These are phyloP conservation scores for Malassezia vespertilionis DNA, from an alignment of 1,284 basidiomycete species.

Conservation along the genomic window DNA sequence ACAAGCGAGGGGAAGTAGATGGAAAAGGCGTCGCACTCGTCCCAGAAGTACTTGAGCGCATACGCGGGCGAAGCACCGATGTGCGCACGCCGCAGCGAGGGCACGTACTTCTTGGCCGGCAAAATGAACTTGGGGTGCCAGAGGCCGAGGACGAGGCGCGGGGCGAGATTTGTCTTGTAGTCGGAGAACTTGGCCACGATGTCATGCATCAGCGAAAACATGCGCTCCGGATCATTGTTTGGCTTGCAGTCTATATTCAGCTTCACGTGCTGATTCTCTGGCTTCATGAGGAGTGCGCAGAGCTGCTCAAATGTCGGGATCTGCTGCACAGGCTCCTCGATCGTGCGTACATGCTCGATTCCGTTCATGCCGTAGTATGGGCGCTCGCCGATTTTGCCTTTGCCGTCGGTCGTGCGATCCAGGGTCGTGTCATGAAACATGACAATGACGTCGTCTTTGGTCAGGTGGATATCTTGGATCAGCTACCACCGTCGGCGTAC, in stretches of 20 bases:
- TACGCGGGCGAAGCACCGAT: conserved; percentile 61
- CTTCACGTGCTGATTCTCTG: conserved; percentile 41
- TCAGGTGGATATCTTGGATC: conserved; percentile 94
- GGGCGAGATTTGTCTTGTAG: conserved; percentile 72
- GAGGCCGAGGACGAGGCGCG: conserved; percentile 70
- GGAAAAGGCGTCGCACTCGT: conserved; percentile 75
- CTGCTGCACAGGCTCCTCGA: conserved; percentile 59
- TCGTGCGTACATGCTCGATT: conserved; percentile 72
- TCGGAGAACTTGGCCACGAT: conserved; percentile 60
- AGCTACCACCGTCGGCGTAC: conserved; percentile 17
- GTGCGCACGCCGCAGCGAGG: conserved; percentile 72
- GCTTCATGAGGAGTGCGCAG: conserved; percentile 40
- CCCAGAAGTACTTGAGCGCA: conserved; percentile 81
- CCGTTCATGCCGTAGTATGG: conserved; percentile 53
- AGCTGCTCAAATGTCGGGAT: conserved; percentile 44
- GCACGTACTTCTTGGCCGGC: conserved; percentile 64
- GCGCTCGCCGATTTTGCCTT: conserved; percentile 52
- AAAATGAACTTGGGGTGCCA: conserved; percentile 76
- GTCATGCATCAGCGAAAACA: conserved; percentile 74
- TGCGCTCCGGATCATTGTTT: conserved; percentile 73
- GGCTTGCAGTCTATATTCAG: conserved; percentile 67
- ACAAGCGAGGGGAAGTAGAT: conserved; percentile 68
- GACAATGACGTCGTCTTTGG: conserved; percentile 72
- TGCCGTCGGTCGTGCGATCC: conserved; percentile 54
- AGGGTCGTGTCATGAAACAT: conserved; percentile 85